Base-by-base conservation (phyloP, 352 stramenopile species). In the Globisporangium okanoganense region DNA sequence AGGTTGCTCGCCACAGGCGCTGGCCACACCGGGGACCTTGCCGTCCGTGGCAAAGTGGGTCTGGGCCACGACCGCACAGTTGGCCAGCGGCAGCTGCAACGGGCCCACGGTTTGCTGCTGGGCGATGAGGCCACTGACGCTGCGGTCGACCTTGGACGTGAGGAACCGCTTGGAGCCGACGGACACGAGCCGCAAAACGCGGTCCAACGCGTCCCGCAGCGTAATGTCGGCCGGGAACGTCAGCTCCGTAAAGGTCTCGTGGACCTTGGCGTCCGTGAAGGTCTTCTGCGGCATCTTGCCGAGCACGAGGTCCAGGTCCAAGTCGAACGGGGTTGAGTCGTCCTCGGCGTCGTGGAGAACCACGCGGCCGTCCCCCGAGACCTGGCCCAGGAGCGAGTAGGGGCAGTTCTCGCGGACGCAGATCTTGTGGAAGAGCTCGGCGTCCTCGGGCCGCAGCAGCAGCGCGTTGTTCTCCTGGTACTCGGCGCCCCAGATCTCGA, bases 391-490 rank as follows among this genome's bases (percentile, higher is more conserved):
- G 38, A 99, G 85, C 22, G 92, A 76, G 62, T 98, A 97, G 31
- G 96, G 96, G 61, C 97, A 99, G 64, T 99, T 98, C 79, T 99
- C 98, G 47, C 98, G 89, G 55, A 90, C 82, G 38, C 95, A 98
- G 62, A 99, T 98, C 64, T 87, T 82, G 67, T 96, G 72, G 65
- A 99, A 98, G 8, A 98, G 62, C 7, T 95, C 85, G 6, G 88
- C 75, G 61, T 98, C 87, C 49, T 95, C 79, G 7, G 93, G 83
- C 50, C 84, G 81, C 49, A 99, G 89, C 27, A 99, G 75, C 22
- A 99, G 75, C 24, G 94, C 97, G 67, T 99, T 98, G 71, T 99
- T 99, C 75, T 99, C 98, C 81, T 99, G 98, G 79, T 99, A 99
- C 85, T 99, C 98, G 16, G 97, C 96, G 38, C 97, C 97, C 97